Base-by-base conservation (phyloP, 1,139 yeast species). In the Pichiaceae sp. region DNA sequence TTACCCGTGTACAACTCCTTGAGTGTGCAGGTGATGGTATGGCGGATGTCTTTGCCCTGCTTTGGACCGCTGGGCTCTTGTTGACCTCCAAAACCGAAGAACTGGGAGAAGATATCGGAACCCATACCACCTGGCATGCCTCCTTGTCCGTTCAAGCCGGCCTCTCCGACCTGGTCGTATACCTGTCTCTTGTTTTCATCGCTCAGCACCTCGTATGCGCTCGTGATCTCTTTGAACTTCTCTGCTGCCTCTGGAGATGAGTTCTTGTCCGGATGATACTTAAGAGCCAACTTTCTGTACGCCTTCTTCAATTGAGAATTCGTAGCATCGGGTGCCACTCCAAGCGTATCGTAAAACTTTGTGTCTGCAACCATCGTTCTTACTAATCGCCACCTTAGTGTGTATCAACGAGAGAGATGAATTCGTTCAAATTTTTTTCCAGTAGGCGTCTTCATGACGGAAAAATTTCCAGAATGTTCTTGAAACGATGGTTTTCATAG, bases 1-100 rank as follows among this genome's bases (percentile, higher is more conserved):
- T 91, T 84, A 48, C 99, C 99, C 66, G 85, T 87, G 75, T 80
- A 93, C 49, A 87, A 70, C 59, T 91, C 97, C 64, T 89, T 96
- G 56, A 91, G 73, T 34, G 95, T 72, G 53, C 93, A 94, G 43
- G 77, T 64, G 53, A 91, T 74, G 38, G 87, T 74, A 62, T 91
- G 98, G 58, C 80, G 85, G 61, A 91, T 89, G 61, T 93, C 97
- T 59, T 80, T 79, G 56, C 95, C 91, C 60, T 75, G 74, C 50
- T 72, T 74, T 41, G 99, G 99, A 42, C 97, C 97, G 53, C 81
- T 72, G 40, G 84, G 84, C 39, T 75, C 75, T 38, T 74, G 76
- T 26, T 73, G 74, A 39, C 78, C 82, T 43, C 78, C 75, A 46
- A 60, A 67, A 42, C 93, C 91, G 58, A 89, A 89, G 79, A 89